Evolutionary conservation across 768 basidiomycete species (phyloP), one percentile per base, ranked within the genome.

Genomic region (Russula ochroleuca): DNA sequence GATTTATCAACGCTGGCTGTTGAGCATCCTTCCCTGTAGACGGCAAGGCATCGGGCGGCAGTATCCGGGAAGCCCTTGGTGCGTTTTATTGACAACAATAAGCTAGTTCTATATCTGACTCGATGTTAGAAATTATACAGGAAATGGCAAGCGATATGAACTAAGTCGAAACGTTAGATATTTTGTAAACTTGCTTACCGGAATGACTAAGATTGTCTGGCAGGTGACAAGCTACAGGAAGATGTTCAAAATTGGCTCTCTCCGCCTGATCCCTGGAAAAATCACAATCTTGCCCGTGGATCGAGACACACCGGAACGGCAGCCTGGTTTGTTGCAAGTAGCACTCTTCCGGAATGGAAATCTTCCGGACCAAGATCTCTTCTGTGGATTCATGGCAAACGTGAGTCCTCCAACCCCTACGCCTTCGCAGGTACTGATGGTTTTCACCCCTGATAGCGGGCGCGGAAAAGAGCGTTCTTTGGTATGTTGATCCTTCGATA

Each of bases 191-290:
- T n/a, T 45, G 43, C 4, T n/a, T 3, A 45, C n/a, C 2, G 43
- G n/a, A n/a, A 45, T n/a, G 8, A 10, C 43, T 45, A 9, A 45
- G n/a, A 7, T 11, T 19, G 19, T 45, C 43, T n/a, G 19, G 10
- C 19, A 45, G 43, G 10, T 45, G 43, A 45, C n/a, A n/a, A n/a
- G n/a, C 10, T 45, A 43, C 28, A 21, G 55, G 1, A 15, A n/a
- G 55, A 57, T 21, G 6, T 57, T 14, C 43, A 2, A 45, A 45
- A 9, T 35, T 57, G 56, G 56, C 31, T 57, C 6, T 57, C 43
- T n/a, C 56, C 56, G 1, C 56, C 56, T 33, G 43, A 57, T 23
- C 56, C 56, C 3, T 57, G 56, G 43, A 57, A 57, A 21, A 57
- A 57, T 8, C 33, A 57, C 5, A 31, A 45, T 17, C 40, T 31